phyloP scores from a whole-genome alignment of 306 rosid genomes.

The Begonia loranthoides region DNA sequence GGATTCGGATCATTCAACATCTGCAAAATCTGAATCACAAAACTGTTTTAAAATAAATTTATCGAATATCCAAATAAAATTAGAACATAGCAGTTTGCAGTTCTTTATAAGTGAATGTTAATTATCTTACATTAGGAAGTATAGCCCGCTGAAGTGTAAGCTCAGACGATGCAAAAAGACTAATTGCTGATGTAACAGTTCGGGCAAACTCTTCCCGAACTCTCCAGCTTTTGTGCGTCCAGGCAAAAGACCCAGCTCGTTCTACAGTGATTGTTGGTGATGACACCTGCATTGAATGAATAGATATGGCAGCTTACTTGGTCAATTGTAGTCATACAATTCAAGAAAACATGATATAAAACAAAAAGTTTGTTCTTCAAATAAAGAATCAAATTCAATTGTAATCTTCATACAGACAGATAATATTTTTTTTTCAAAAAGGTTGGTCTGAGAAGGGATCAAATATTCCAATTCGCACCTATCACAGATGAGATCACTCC shows the following conservation, averaged over 20 bases:
- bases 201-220: slow-evolving; percentile 93
- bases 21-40: slow-evolving; percentile 65
- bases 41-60: background rate
- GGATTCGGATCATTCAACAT: slow-evolving; percentile 78
- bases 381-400: too few species aligned
- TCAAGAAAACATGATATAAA: too few species aligned
- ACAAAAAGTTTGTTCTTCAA: too few species aligned
- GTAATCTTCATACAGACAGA: too few species aligned
- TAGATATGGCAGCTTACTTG: too few species aligned
- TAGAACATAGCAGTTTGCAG: too few species aligned
- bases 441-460: too few species aligned
- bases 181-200: slow-evolving; percentile 89
- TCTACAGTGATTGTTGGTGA: slow-evolving; percentile 97
- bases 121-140: slow-evolving; percentile 71
- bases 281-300: slow-evolving; percentile 44
- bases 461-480: too few species aligned
- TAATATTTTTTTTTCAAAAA: too few species aligned
- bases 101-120: background rate
- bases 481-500: too few species aligned
- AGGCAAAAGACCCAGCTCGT: slow-evolving; percentile 93
- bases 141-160: slow-evolving; percentile 85
- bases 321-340: too few species aligned
- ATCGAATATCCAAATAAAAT: too few species aligned
- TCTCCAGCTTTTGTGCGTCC: slow-evolving; percentile 96
- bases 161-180: slow-evolving; percentile 83